Evolutionary conservation across 495 filamentous ascomycete genomes (phyloP).

Genomic region (Penicillium daleae): DNA sequence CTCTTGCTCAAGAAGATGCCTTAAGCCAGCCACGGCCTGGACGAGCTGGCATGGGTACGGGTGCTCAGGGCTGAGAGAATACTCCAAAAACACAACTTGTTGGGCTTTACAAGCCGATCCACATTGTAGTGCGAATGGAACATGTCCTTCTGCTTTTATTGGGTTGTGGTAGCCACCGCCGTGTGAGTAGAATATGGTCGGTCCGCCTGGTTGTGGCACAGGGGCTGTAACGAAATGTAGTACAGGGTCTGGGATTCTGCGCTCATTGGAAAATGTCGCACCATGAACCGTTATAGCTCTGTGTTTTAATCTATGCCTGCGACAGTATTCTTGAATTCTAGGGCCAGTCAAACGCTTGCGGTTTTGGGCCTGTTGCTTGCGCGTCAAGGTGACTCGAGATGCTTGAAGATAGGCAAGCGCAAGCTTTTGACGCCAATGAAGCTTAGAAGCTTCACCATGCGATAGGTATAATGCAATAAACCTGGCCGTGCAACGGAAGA

Average conservation of each 20-base stretch:
- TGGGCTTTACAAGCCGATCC: not conserved
- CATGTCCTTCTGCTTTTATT: not conserved
- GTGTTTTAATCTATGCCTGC: not conserved
- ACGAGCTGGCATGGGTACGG: not conserved
- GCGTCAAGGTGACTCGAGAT: not conserved
- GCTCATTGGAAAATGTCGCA: not conserved
- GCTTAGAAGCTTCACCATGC: not conserved
- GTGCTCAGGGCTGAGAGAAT: conserved; percentile 2
- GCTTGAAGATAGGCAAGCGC: not conserved
- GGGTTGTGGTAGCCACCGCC: conserved; percentile 6
- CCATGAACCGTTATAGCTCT: not conserved
- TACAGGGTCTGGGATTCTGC: not conserved
- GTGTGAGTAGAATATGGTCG: not conserved
- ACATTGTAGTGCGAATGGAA: not conserved
- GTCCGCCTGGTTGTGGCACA: not conserved
- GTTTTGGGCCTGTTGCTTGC: not conserved
- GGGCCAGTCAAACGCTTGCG: not conserved
- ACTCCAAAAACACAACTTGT: conserved; percentile 2
- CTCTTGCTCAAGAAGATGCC: conserved; percentile 2
- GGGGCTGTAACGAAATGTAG: not conserved
- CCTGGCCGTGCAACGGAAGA: not conserved
- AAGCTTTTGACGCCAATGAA: conserved; percentile 1
- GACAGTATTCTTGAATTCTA: not conserved
- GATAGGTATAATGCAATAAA: not conserved
- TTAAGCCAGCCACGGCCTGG: not conserved